Percentiles rank a stretch among this genome's conserved stretches.
Conservation (phyloP, 2,329 filamentous ascomycete species). For the Tricladium varicosporioides region DNA sequence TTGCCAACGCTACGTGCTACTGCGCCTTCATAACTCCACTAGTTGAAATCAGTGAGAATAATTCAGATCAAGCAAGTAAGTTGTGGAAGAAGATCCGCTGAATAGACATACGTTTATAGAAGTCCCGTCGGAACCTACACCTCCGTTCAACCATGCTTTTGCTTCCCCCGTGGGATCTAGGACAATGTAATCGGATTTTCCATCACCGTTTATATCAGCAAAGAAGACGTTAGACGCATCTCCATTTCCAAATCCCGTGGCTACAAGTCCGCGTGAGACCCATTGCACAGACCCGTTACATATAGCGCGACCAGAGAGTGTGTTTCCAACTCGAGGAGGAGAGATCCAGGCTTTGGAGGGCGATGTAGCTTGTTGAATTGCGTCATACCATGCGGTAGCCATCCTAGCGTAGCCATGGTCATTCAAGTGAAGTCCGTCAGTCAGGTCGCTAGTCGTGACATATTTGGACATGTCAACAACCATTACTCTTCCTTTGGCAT, state of each 20-base stretch:
- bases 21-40: constrained; percentile 1
- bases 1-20: constrained; percentile 4
- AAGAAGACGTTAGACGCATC: neutral
- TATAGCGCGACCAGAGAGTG: neutral
- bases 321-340: neutral
- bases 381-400: constrained; percentile 1
- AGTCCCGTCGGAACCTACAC: neutral
- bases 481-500: neutral
- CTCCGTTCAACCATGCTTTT: constrained; percentile 6
- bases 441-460: neutral
- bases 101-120: neutral
- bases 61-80: neutral
- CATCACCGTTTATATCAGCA: constrained; percentile 15
- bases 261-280: neutral
- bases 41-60: neutral
- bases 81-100: neutral
- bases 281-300: neutral
- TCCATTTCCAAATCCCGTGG: neutral
- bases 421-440: neutral
- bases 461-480: neutral
- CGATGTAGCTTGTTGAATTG: neutral
- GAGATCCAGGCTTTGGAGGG: neutral
- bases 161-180: constrained; percentile 1
- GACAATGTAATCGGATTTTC: constrained; percentile 7
- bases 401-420: neutral